Evolutionary conservation across 208 protist species (phyloP).

Genomic region (Wallacemonas sp.): DNA sequence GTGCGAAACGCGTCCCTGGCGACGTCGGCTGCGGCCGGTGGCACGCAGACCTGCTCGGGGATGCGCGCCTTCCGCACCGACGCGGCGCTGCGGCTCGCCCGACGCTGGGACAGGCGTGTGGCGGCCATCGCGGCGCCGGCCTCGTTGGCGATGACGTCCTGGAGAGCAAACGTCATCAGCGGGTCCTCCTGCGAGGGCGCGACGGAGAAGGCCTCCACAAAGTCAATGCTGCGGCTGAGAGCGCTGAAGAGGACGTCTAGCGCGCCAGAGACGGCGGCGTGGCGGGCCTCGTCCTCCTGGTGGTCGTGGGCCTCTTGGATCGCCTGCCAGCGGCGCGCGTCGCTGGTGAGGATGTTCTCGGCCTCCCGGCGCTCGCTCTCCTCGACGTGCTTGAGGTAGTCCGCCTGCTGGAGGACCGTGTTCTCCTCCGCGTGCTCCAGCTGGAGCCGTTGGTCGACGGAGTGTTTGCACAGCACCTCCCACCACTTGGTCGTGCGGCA

Average conservation of each 20-base stretch:
- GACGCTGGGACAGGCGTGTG: neutral
- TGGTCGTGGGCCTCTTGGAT: constrained; percentile 29
- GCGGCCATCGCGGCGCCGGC: constrained; percentile 15
- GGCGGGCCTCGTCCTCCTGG: constrained; percentile 21
- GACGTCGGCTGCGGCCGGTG: neutral
- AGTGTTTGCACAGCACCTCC: constrained; percentile 69
- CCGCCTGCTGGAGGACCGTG: constrained; percentile 35
- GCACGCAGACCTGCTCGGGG: neutral
- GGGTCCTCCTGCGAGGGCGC: constrained; percentile 27
- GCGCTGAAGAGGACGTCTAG: constrained; percentile 36
- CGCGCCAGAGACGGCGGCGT: constrained; percentile 29
- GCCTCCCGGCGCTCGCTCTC: constrained; percentile 53
- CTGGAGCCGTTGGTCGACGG: constrained; percentile 57
- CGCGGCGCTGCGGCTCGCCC: constrained; percentile 10
- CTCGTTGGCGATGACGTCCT: constrained; percentile 23
- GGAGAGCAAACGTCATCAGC: constrained; percentile 37
- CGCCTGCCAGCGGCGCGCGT: constrained; percentile 53
- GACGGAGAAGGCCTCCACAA: constrained; percentile 40
- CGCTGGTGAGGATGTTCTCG: constrained; percentile 46
- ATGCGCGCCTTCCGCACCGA: neutral
- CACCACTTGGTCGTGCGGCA: constrained; percentile 65
- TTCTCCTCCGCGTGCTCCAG: constrained; percentile 45
- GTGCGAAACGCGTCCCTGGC: constrained; percentile 36
- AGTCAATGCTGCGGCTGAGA: constrained; percentile 37
- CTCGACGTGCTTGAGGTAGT: constrained; percentile 45